Percentiles rank a stretch among this genome's conserved stretches.
phyloP scores from a whole-genome alignment of 495 filamentous ascomycete species.

The Hypoxylon perforatum region DNA sequence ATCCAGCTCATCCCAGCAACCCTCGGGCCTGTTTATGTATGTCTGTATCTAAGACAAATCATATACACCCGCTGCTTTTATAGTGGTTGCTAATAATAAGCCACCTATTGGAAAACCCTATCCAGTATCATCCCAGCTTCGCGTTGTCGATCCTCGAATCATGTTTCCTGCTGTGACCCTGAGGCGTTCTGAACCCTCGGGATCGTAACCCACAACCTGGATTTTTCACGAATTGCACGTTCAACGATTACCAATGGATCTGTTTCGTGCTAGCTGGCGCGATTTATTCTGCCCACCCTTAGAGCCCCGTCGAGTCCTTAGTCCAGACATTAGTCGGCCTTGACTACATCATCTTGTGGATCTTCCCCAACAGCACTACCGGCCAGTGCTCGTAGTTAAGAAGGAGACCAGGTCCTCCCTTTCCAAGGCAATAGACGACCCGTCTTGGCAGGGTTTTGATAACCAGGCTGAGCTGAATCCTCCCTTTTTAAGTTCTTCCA shows the following conservation, averaged over 20 bases:
- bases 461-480: too few relatives aligned
- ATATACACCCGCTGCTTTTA: neutral
- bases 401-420: neutral
- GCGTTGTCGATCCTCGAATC: slow-evolving; percentile 3
- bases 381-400: neutral
- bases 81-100: neutral
- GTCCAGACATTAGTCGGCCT: too few relatives aligned
- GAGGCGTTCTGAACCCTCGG: neutral
- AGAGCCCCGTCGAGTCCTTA: neutral
- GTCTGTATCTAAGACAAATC: neutral
- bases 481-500: too few relatives aligned
- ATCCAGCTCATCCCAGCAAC: neutral
- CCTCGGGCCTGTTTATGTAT: too few relatives aligned
- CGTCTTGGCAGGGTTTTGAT: too few relatives aligned
- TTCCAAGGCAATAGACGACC: neutral
- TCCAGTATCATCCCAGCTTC: neutral
- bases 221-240: neutral
- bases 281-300: slow-evolving; percentile 6
- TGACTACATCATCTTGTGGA: slow-evolving; percentile 27
- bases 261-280: neutral
- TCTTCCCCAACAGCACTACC: neutral
- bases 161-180: neutral
- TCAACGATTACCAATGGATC: neutral
- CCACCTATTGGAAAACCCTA: neutral
- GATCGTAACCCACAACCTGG: neutral